Percentiles rank a stretch among this genome's conserved stretches.
phyloP scores from a whole-genome alignment of 345 rosid species.

The Cardamine chenopodiifolia region DNA sequence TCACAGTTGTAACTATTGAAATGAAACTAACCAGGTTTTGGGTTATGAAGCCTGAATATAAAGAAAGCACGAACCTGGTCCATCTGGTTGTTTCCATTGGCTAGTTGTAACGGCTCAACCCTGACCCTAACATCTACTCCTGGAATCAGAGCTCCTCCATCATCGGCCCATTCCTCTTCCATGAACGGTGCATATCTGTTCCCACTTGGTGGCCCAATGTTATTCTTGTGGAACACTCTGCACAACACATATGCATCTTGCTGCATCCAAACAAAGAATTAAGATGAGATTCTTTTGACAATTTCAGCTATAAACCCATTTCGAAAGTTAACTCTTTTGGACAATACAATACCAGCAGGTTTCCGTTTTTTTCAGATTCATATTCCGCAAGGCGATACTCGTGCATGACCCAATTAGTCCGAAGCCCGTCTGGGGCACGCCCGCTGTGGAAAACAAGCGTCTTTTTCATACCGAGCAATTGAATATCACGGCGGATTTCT shows the following conservation, averaged over 20 bases:
- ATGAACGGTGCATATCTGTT: slow-evolving; percentile 76
- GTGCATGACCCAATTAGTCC: slow-evolving; percentile 98
- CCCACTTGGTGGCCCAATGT: slow-evolving; percentile 90
- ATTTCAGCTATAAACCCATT: neutral
- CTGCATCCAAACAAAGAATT: slow-evolving; percentile 39
- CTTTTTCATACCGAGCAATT: slow-evolving; percentile 79
- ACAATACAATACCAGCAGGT: slow-evolving; percentile 50
- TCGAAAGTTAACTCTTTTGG: neutral
- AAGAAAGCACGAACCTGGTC: slow-evolving; percentile 53
- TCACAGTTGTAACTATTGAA: neutral
- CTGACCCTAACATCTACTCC: slow-evolving; percentile 53
- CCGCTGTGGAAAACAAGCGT: slow-evolving; percentile 85
- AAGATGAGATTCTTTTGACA: neutral
- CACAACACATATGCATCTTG: slow-evolving; percentile 77
- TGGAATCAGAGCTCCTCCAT: slow-evolving; percentile 52
- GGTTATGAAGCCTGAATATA: neutral
- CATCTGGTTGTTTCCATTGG: slow-evolving; percentile 29
- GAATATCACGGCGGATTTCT: slow-evolving; percentile 53
- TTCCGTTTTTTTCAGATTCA: slow-evolving; percentile 54
- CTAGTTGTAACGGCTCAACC: slow-evolving; percentile 40
- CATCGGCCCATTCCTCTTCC: slow-evolving; percentile 85
- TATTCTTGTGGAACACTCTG: slow-evolving; percentile 86
- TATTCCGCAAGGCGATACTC: slow-evolving; percentile 83
- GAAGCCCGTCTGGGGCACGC: slow-evolving; percentile 80
- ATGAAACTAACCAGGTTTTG: slow-evolving; percentile 11